Conservation (phyloP, 2,329 filamentous ascomycete species). For the Colletotrichum sp. region DNA sequence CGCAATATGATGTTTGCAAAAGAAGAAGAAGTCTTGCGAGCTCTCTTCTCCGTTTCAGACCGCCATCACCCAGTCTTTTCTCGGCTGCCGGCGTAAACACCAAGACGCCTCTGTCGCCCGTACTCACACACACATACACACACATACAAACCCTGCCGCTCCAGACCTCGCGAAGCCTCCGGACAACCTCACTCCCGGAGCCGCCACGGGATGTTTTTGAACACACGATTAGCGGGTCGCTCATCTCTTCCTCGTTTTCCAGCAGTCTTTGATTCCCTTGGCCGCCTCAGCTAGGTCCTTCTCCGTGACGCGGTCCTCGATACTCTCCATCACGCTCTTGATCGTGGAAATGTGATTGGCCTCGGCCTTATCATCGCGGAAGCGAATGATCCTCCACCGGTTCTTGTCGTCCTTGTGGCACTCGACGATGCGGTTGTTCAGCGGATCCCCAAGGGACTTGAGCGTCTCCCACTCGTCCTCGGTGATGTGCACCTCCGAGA, state of each 20-base stretch:
- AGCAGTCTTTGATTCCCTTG: constrained; percentile 75
- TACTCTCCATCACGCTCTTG: constrained; percentile 86
- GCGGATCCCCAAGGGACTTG: constrained; percentile 73
- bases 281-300: constrained; percentile 77
- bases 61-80: not conserved
- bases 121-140: not conserved
- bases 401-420: constrained; percentile 79
- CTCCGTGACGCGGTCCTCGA: constrained; percentile 83
- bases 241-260: constrained; percentile 66
- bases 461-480: constrained; percentile 83
- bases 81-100: not conserved
- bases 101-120: not conserved
- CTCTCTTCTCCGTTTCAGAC: not conserved
- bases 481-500: constrained; percentile 71
- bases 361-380: constrained; percentile 90
- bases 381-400: constrained; percentile 86
- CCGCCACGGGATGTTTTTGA: not conserved
- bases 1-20: not conserved
- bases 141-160: not conserved
- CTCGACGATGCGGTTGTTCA: constrained; percentile 91
- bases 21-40: not conserved
- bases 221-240: not conserved
- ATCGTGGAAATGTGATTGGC: constrained; percentile 90
- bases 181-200: too few species aligned
- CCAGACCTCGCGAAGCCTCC: too few species aligned